A percentile compares a stretch with the other conserved stretches of the same genome.
Conservation (phyloP, 208 protist genomes). For the Naegleria fowleri region DNA sequence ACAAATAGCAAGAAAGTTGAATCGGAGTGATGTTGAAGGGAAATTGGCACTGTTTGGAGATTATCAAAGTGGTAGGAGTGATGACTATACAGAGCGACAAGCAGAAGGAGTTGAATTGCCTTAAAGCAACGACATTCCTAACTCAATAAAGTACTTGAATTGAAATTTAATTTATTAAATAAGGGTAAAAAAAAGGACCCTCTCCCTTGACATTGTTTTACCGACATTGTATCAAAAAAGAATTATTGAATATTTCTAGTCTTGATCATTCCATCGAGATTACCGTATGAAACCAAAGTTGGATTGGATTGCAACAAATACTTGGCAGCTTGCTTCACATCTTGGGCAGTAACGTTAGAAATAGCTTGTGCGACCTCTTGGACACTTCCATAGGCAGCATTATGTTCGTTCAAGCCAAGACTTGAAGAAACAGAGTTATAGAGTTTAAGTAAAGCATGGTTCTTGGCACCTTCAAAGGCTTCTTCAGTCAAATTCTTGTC, state of each 20-base stretch:
- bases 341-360: neutral
- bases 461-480: neutral
- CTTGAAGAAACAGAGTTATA: neutral
- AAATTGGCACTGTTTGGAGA: neutral
- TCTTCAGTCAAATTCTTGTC: neutral
- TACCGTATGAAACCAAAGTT: conserved; percentile 11
- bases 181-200: neutral
- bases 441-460: neutral
- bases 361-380: neutral
- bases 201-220: neutral
- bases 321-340: neutral
- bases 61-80: neutral
- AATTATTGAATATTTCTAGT: neutral
- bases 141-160: too few relatives aligned
- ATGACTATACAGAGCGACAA: too few relatives aligned
- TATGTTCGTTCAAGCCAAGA: neutral
- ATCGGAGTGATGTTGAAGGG: neutral
- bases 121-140: too few relatives aligned
- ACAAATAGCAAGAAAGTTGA: neutral
- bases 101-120: too few relatives aligned
- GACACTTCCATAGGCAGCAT: neutral
- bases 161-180: neutral
- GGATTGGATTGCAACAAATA: neutral
- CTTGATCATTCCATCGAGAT: neutral
- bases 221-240: neutral